Base-by-base conservation (phyloP, 495 filamentous ascomycete species). In the Tuber brumale region DNA sequence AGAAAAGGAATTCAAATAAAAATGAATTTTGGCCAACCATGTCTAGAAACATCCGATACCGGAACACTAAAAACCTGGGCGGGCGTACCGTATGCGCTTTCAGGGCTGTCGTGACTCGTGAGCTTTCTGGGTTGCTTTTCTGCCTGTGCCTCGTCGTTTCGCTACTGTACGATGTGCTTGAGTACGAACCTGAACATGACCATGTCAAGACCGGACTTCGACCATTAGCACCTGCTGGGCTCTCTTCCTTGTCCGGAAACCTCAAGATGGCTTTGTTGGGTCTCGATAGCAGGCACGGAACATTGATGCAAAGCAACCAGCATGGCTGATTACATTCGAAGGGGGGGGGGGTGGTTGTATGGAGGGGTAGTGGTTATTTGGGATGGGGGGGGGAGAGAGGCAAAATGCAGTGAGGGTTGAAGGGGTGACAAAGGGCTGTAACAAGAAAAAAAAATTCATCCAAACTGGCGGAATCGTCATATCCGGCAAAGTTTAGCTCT, bases 121-220 rank as follows among this genome's bases (percentile, higher is more conserved):
- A 74, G 37, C 70, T 75, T 51, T 80, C 75, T 73, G 72, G 69
- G 37, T 51, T 70, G 42, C 27, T 39, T 57, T 48, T 51, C 76
- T 51, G 72, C 73, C 78, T 80, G 78, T 79, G 70, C 72, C 75
- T 72, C 70, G 74, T 78, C 41, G 44, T 76, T 66, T 66, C 27
- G 57, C 57, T 66, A 39, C 44, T 42, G 75, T 73, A 71, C 76
- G 77, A 76, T 77, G 75, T 76, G 79, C 76, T 77, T n/a, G 51
- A 61, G 78, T 80, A 79, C 78, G 76, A 80, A 80, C 78, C 78
- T 80, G 78, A 80, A 45, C 72, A 71, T 76, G n/a, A 61, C n/a
- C n/a, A 61, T 12, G 18, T 31, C 27, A 35, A 80, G 73, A 75
- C 73, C 79, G 70, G 76, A 69, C 57, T 12, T 66, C n/a, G 66